Conservation (phyloP, 164 flowering plant species). For the Aristolochia contorta region DNA sequence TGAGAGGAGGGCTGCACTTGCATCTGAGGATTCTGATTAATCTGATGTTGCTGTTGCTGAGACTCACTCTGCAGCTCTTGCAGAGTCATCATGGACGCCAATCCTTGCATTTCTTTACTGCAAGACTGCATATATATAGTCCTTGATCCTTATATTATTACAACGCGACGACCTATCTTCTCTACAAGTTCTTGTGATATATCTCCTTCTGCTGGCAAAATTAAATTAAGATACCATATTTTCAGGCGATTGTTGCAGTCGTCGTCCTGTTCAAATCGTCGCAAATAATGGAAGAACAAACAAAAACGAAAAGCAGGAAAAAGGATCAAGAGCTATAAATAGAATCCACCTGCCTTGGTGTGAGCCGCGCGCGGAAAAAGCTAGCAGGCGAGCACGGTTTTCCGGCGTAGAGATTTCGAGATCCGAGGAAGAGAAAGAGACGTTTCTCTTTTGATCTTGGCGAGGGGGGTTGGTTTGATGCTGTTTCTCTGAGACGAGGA, state of each 20-base stretch:
- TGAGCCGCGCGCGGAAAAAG: too few species aligned
- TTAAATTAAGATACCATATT: too few species aligned
- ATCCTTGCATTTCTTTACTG: constrained; percentile 9
- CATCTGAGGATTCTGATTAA: constrained; percentile 23
- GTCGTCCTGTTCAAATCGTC: too few species aligned
- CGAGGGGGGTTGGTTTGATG: neutral
- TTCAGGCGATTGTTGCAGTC: too few species aligned
- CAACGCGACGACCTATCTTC: too few species aligned
- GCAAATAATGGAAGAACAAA: neutral
- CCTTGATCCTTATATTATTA: too few species aligned
- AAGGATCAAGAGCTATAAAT: neutral
- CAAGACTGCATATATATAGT: constrained; percentile 2
- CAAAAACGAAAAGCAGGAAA: neutral
- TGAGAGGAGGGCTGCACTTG: constrained; percentile 15
- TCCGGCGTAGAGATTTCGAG: neutral
- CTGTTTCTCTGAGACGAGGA: neutral
- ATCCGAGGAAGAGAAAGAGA: neutral
- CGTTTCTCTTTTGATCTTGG: constrained; percentile 1
- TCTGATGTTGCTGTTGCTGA: constrained; percentile 9
- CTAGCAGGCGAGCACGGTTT: neutral
- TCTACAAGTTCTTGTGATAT: too few species aligned
- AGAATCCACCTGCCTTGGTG: neutral
- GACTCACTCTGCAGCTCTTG: constrained; percentile 23
- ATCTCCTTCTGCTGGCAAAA: too few species aligned
- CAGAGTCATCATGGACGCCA: constrained; percentile 15